phyloP scores from a whole-genome alignment of 495 filamentous ascomycete species.

The Thermochaetoides thermophila region DNA sequence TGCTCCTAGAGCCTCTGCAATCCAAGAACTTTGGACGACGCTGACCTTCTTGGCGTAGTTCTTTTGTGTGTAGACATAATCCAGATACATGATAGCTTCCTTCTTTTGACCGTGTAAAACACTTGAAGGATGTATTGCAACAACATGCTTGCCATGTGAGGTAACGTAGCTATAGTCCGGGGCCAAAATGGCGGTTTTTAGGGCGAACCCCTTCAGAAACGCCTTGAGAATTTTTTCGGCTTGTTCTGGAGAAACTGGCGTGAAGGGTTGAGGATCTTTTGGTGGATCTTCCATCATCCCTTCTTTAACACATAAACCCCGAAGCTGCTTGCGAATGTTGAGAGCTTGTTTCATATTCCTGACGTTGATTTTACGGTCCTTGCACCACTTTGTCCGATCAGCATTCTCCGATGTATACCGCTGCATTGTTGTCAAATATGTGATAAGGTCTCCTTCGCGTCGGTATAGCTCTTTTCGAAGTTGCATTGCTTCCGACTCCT shows the following conservation, averaged over 20 bases:
- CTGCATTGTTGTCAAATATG: slow-evolving; percentile 69
- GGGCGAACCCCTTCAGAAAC: slow-evolving; percentile 67
- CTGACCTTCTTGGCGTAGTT: slow-evolving; percentile 85
- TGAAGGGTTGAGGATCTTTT: slow-evolving; percentile 34
- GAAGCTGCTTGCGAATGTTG: slow-evolving; percentile 80
- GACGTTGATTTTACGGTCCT: slow-evolving; percentile 59
- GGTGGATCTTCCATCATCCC: slow-evolving; percentile 29
- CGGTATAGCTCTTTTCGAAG: slow-evolving; percentile 59
- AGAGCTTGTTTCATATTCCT: slow-evolving; percentile 61
- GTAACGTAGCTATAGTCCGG: slow-evolving; percentile 81
- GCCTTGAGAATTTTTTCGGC: slow-evolving; percentile 53
- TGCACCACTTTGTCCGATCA: slow-evolving; percentile 65
- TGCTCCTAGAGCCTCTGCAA: slow-evolving; percentile 49
- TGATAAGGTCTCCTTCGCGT: slow-evolving; percentile 81
- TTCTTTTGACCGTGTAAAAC: slow-evolving; percentile 73
- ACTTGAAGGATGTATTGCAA: slow-evolving; percentile 81
- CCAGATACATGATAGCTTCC: slow-evolving; percentile 90
- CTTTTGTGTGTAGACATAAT: slow-evolving; percentile 87
- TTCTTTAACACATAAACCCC: slow-evolving; percentile 40
- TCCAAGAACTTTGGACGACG: slow-evolving; percentile 76
- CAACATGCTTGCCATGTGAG: slow-evolving; percentile 64
- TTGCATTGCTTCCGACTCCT: slow-evolving; percentile 57
- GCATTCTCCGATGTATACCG: slow-evolving; percentile 60
- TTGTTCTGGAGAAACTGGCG: slow-evolving; percentile 33
- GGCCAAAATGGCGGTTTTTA: slow-evolving; percentile 68